Percentiles rank a stretch among this genome's conserved stretches.
These are phyloP conservation scores for Venturiaceae sp. DNA, from an alignment of 2,329 filamentous ascomycete species.

Conservation along the genomic window DNA sequence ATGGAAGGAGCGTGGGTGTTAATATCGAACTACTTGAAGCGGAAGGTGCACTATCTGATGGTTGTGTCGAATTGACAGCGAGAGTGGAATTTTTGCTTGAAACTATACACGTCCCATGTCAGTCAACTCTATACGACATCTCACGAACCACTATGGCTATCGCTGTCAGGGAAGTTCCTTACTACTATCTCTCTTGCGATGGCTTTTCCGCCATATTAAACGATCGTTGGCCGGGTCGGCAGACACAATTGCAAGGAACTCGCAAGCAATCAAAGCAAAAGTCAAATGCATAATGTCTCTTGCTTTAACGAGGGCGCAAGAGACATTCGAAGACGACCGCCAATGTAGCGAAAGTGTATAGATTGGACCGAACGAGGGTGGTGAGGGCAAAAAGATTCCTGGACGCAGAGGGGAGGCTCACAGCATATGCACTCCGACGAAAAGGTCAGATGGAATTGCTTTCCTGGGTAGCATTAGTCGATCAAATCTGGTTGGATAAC, in stretches of 20 bases:
- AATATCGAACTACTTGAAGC: background rate
- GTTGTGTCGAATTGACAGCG: background rate
- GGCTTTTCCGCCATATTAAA: background rate
- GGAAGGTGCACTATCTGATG: background rate
- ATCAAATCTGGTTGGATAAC: background rate
- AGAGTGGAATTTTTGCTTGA: background rate
- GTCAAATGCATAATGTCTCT: slow-evolving; percentile 4
- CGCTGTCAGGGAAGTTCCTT: background rate
- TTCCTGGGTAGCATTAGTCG: background rate
- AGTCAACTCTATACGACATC: background rate
- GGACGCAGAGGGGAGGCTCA: background rate
- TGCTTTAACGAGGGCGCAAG: slow-evolving; percentile 6
- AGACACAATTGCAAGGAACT: background rate
- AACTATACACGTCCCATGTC: background rate
- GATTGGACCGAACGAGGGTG: background rate
- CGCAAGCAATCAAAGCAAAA: slow-evolving; percentile 1
- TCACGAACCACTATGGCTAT: background rate
- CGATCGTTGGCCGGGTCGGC: background rate
- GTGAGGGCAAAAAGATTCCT: background rate
- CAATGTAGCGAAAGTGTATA: background rate
- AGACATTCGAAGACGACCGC: background rate
- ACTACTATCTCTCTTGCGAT: background rate
- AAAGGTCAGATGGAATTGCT: background rate
- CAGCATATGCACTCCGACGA: background rate
- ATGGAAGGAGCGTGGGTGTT: background rate